Evolutionary conservation across 495 filamentous ascomycete genomes (phyloP).

Genomic region (Barbatosphaeria neglecta): DNA sequence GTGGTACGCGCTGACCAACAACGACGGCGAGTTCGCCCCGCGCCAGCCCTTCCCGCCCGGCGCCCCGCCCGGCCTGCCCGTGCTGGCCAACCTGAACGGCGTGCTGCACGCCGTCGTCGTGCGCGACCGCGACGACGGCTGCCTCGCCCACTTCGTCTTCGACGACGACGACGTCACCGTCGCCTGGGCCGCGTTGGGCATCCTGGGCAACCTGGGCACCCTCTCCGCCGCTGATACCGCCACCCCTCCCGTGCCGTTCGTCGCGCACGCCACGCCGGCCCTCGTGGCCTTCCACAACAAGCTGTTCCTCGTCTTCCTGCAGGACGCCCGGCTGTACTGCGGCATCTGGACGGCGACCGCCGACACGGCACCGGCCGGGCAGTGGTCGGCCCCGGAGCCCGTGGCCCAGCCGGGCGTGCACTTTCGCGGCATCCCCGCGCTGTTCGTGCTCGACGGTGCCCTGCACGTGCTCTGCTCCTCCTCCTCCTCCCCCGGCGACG

Average conservation of each 20-base stretch:
- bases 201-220: slow-evolving; percentile 1
- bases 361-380: neutral
- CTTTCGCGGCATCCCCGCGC: slow-evolving; percentile 14
- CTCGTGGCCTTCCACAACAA: slow-evolving; percentile 18
- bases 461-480: slow-evolving; percentile 13
- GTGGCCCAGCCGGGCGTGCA: slow-evolving; percentile 1
- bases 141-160: slow-evolving; percentile 12
- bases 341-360: slow-evolving; percentile 8
- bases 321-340: slow-evolving; percentile 9
- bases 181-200: slow-evolving; percentile 7
- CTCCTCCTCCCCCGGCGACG: neutral
- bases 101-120: slow-evolving; percentile 16
- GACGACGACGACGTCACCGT: slow-evolving; percentile 10
- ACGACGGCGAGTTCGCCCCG: slow-evolving; percentile 6
- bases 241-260: no score
- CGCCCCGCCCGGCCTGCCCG: slow-evolving; percentile 7
- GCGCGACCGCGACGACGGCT: slow-evolving; percentile 7
- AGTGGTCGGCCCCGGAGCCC: slow-evolving; percentile 9
- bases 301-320: slow-evolving; percentile 15
- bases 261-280: slow-evolving; percentile 9
- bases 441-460: slow-evolving; percentile 12
- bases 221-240: neutral
- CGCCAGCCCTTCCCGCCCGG: slow-evolving; percentile 9
- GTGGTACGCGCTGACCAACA: slow-evolving; percentile 13
- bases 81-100: slow-evolving; percentile 15